phyloP scores from a whole-genome alignment of 2,329 filamentous ascomycete species.

The Paramyrothecium roridum region DNA sequence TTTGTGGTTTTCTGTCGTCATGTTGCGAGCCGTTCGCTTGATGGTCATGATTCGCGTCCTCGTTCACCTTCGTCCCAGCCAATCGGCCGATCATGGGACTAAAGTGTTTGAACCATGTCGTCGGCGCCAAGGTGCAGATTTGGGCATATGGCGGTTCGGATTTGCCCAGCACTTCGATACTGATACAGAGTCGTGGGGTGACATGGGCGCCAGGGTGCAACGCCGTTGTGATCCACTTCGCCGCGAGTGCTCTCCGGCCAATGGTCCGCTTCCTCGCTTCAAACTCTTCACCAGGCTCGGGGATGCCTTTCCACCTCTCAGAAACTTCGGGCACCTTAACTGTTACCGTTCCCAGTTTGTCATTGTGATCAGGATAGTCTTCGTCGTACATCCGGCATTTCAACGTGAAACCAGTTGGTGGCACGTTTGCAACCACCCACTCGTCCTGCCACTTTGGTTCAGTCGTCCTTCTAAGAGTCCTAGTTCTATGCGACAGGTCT shows the following conservation, averaged over 20 bases:
- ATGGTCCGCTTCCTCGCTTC: constrained; percentile 79
- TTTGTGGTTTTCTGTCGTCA: constrained; percentile 50
- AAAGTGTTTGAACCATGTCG: constrained; percentile 77
- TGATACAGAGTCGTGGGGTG: constrained; percentile 68
- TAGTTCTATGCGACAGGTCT: constrained; percentile 68
- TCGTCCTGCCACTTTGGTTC: constrained; percentile 80
- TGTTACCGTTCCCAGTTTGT: constrained; percentile 83
- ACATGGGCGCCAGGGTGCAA: constrained; percentile 62
- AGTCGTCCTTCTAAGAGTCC: constrained; percentile 67
- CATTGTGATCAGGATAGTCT: constrained; percentile 80
- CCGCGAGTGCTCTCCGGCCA: constrained; percentile 80
- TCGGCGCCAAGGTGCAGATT: constrained; percentile 76
- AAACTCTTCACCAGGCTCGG: constrained; percentile 55
- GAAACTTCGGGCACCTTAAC: constrained; percentile 58
- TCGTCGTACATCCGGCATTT: constrained; percentile 90
- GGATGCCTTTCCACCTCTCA: constrained; percentile 67
- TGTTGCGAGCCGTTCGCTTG: constrained; percentile 12
- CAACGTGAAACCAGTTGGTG: constrained; percentile 73
- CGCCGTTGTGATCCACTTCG: constrained; percentile 65
- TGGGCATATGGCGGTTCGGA: constrained; percentile 67
- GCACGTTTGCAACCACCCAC: constrained; percentile 88
- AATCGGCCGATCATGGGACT: constrained; percentile 85
- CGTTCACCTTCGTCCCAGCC: constrained; percentile 66
- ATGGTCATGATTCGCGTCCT: constrained; percentile 49
- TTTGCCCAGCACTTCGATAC: constrained; percentile 72